Evolutionary conservation across 345 rosid species (phyloP).

Genomic region (Pelargonium nanum): DNA sequence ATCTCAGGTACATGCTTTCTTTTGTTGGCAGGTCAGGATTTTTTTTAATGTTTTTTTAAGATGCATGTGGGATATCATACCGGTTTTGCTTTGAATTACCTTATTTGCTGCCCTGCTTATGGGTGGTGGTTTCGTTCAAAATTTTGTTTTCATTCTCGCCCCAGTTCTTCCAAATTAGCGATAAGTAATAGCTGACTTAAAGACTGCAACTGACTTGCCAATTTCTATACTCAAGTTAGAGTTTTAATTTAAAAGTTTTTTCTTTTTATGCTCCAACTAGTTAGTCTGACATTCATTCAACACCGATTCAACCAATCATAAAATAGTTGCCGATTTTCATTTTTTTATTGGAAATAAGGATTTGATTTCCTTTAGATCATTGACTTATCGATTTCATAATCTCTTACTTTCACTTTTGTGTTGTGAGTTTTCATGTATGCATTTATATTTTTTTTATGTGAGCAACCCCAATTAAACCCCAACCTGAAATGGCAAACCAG

Average conservation of each 20-base stretch:
- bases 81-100: not conserved
- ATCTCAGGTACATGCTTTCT: conserved; percentile 43
- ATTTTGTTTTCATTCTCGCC: not conserved
- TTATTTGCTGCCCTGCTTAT: not conserved
- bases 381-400: not conserved
- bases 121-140: not conserved
- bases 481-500: not conserved
- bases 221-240: not conserved
- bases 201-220: not conserved
- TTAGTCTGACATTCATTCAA: too few relatives aligned
- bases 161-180: not conserved
- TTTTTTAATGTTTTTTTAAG: not conserved
- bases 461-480: too few relatives aligned
- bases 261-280: not conserved
- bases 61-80: not conserved
- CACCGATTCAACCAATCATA: not conserved
- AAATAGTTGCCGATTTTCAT: not conserved
- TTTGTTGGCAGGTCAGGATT: not conserved
- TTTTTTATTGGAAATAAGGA: too few relatives aligned
- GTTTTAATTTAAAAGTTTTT: not conserved
- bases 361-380: not conserved
- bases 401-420: not conserved
- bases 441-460: not conserved
- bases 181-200: not conserved
- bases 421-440: too few relatives aligned